Evolutionary conservation across 805 yeast species (phyloP).

Genomic region (Candida krabiensis): DNA sequence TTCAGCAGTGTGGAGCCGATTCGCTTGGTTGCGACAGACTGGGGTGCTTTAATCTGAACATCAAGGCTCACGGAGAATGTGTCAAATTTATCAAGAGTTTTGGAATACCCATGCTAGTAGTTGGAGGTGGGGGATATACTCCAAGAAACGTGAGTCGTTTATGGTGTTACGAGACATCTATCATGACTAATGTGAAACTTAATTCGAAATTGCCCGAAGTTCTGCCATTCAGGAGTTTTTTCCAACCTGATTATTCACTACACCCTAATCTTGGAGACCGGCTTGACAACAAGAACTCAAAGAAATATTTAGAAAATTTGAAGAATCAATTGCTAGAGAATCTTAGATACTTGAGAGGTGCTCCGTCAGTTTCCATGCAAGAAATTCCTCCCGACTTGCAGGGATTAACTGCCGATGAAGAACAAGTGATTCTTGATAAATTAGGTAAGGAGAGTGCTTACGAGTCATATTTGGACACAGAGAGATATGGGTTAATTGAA

Average conservation of each 20-base stretch:
- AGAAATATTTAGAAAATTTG: conserved; percentile 78
- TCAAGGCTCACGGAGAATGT: conserved; percentile 94
- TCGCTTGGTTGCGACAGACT: conserved; percentile 89
- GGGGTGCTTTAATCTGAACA: conserved; percentile 91
- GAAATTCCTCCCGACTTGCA: conserved; percentile 74
- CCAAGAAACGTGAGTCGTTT: conserved; percentile 92
- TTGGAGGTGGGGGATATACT: conserved; percentile 98
- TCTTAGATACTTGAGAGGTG: conserved; percentile 77
- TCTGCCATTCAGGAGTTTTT: conserved; percentile 77
- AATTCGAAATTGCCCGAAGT: conserved; percentile 73
- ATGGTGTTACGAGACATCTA: conserved; percentile 95
- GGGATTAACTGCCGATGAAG: conserved; percentile 45
- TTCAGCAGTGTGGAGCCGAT: conserved; percentile 97
- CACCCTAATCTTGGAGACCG: conserved; percentile 82
- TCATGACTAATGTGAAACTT: conserved; percentile 75
- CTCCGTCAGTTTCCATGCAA: conserved; percentile 92
- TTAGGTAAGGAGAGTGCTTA: conserved; percentile 36
- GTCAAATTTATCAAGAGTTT: conserved; percentile 86
- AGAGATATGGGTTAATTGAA: conserved; percentile 38
- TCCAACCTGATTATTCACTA: conserved; percentile 87
- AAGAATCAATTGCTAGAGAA: conserved; percentile 76
- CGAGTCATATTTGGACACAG: conserved; percentile 34
- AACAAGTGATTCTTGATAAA: conserved; percentile 36
- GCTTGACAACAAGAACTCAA: conserved; percentile 82
- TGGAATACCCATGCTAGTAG: conserved; percentile 84